These are phyloP conservation scores for Brassica carinata DNA, from an alignment of 345 rosid species.

Conservation along the genomic window DNA sequence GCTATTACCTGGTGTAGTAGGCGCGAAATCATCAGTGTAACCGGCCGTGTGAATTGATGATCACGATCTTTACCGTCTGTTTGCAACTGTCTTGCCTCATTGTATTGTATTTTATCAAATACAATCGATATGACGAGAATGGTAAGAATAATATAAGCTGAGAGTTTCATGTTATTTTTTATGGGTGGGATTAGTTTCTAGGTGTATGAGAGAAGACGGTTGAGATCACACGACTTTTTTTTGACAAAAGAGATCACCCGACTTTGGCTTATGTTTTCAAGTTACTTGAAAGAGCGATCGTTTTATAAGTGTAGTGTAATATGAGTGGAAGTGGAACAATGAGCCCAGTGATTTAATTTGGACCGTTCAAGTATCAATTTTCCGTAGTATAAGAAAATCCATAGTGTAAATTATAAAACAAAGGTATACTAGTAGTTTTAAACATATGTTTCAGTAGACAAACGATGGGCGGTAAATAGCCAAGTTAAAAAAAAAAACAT, in stretches of 20 bases:
- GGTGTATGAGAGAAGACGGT: constrained; percentile 10
- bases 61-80: constrained; percentile 3
- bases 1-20: constrained; percentile 48
- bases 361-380: constrained; percentile 29
- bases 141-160: constrained; percentile 9
- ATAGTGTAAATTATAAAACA: neutral
- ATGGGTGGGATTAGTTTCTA: neutral
- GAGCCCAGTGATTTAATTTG: constrained; percentile 26
- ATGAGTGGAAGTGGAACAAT: constrained; percentile 38
- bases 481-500: neutral
- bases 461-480: constrained; percentile 26
- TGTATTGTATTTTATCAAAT: constrained; percentile 1
- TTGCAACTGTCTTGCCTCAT: constrained; percentile 28
- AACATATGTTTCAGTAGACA: constrained; percentile 20
- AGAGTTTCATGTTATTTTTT: constrained; percentile 25
- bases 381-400: constrained; percentile 11
- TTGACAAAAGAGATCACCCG: neutral
- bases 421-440: constrained; percentile 1
- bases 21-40: constrained; percentile 37
- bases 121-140: constrained; percentile 12
- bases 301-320: constrained; percentile 35
- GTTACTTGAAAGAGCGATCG: constrained; percentile 5
- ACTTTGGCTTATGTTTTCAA: constrained; percentile 14
- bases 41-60: constrained; percentile 25
- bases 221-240: constrained; percentile 1